Evolutionary conservation across 345 rosid genomes (phyloP).

Genomic region (Salix viminalis): DNA sequence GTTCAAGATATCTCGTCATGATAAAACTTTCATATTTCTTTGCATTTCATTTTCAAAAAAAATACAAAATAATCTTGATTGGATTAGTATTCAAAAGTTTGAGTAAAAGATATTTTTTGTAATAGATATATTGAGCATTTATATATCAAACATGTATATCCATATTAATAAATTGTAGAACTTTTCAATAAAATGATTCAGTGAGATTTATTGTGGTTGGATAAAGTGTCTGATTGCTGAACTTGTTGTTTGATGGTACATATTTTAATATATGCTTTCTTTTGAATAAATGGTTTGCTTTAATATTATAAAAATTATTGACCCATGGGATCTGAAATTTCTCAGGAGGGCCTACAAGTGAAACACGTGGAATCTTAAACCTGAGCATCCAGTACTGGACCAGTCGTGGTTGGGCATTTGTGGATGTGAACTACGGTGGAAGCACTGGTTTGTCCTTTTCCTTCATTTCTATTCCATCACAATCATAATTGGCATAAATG

Average conservation of each 20-base stretch:
- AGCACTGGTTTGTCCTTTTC: conserved; percentile 79
- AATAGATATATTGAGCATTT: not conserved
- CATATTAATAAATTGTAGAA: not conserved
- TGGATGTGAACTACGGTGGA: conserved; percentile 97
- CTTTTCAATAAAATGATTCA: not conserved
- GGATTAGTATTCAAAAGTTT: not conserved
- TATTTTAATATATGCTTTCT: not conserved
- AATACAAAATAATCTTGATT: not conserved
- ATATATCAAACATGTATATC: not conserved
- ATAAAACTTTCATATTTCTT: not conserved
- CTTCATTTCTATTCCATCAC: not conserved
- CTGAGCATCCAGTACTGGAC: conserved; percentile 90
- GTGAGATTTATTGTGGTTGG: not conserved
- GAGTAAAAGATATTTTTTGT: not conserved
- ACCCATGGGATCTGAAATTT: conserved; percentile 4
- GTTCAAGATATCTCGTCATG: not conserved
- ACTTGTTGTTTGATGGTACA: not conserved
- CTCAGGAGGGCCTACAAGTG: conserved; percentile 92
- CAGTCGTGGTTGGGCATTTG: conserved; percentile 96
- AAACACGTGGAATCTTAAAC: conserved; percentile 68
- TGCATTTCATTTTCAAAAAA: not conserved
- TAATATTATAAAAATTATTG: not conserved
- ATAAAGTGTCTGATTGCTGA: not conserved
- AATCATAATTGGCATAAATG: not conserved
- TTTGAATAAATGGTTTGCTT: not conserved